Evolutionary conservation across 306 rosid genomes (phyloP), one percentile per base, ranked within the genome.

Genomic region (Begonia masoniana): DNA sequence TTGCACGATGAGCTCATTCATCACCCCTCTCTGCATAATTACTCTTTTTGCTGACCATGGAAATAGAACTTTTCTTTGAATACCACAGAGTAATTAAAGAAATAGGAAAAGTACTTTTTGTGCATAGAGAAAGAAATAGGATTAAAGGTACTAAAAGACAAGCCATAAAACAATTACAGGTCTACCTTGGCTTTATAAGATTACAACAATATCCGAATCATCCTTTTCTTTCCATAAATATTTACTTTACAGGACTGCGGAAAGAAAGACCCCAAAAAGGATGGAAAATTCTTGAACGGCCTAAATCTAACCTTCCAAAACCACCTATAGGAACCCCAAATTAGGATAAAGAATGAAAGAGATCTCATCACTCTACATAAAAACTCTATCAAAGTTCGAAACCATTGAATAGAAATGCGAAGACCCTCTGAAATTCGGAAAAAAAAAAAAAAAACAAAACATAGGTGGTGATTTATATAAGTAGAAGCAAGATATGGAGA

Each of bases 161-260:
- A 59, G 61, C 62, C 71, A 69, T 52, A 71, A 63, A 57, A 58
- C 75, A 76, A 57, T 66, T 71, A 66, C 61, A 66, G 26, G 60
- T 60, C 49, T 42, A 15, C 56, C 35, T 61, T 68, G 58, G 70
- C 67, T 71, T 71, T 67, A 78, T 68, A 65, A 59, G 76, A 82
- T 67, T 70, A 86, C 75, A 71, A 63, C 59, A 78, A 82, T 84
- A 71, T 65, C 76, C 64, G 24, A 21, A 21, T 21, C 24, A 21
- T 21, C 24, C 62, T 76, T 76, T 70, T 61, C 85, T 76, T 81
- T 87, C 92, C 81, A 78, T 75, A 85, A 91, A 53, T 85, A 83
- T 83, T 86, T 77, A 81, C 99, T 91, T 81, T 91, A 86, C 99
- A 91, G 72, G 83, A 54, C 65, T 63, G 63, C 71, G 53, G 58